Evolutionary conservation across 805 yeast species (phyloP).

Genomic region (Lipomyces oligophaga): DNA sequence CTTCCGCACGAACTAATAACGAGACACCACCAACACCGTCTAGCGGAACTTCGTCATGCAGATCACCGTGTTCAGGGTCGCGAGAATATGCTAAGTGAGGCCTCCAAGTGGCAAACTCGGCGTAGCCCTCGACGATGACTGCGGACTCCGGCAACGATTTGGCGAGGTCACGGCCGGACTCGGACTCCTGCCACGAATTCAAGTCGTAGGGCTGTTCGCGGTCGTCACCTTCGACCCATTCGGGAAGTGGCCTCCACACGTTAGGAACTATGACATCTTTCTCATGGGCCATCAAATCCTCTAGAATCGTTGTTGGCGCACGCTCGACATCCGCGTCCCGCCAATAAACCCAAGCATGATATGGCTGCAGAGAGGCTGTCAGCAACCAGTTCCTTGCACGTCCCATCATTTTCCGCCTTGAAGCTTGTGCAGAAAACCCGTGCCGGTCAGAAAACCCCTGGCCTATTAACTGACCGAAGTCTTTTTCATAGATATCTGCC

Average conservation of each 20-base stretch:
- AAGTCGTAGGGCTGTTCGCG: conserved; percentile 92
- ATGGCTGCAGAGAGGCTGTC: conserved; percentile 79
- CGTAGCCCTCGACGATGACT: conserved; percentile 84
- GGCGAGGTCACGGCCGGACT: conserved; percentile 53
- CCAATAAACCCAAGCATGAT: conserved; percentile 97
- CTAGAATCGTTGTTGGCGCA: conserved; percentile 75
- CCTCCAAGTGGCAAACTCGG: conserved; percentile 28
- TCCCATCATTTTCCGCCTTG: conserved; percentile 92
- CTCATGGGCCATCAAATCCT: conserved; percentile 88
- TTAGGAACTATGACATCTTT: conserved; percentile 93
- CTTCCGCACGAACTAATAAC: conserved; percentile 78
- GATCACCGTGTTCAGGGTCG: conserved; percentile 61
- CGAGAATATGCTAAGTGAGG: conserved; percentile 26
- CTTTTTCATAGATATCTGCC: conserved; percentile 79
- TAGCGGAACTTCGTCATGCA: conserved; percentile 70
- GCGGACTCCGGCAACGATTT: conserved; percentile 78
- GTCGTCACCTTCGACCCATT: conserved; percentile 66
- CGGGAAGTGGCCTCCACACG: conserved; percentile 97
- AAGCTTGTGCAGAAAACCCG: conserved; percentile 95
- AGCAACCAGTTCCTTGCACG: conserved; percentile 92
- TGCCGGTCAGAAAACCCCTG: conserved; percentile 92
- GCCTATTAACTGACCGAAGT: conserved; percentile 89
- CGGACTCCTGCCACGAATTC: conserved; percentile 93
- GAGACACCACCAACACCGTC: conserved; percentile 99
- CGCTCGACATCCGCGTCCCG: conserved; percentile 97